These are phyloP conservation scores for Hericium rajendrae DNA, from an alignment of 768 basidiomycete genomes.

Conservation along the genomic window DNA sequence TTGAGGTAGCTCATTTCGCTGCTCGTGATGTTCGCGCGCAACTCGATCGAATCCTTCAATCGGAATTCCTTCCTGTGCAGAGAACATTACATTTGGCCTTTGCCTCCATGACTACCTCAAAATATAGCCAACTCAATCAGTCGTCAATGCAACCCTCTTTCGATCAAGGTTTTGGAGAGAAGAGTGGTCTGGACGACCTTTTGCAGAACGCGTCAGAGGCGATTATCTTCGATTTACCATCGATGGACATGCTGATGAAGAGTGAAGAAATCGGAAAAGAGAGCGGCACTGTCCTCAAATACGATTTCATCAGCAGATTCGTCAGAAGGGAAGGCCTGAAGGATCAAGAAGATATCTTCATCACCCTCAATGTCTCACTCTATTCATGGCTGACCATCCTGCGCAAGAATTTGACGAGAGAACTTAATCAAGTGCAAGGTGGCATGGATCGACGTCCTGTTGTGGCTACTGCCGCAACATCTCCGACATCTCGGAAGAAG, in stretches of 20 bases:
- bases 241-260: slow-evolving; percentile 75
- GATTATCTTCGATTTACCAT: slow-evolving; percentile 70
- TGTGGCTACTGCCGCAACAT: background rate
- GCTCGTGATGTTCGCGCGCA: slow-evolving; percentile 61
- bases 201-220: slow-evolving; percentile 57
- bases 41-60: slow-evolving; percentile 51
- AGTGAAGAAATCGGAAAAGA: slow-evolving; percentile 50
- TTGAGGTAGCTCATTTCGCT: slow-evolving; percentile 68
- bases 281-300: slow-evolving; percentile 34
- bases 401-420: slow-evolving; percentile 64
- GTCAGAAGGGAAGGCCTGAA: slow-evolving; percentile 36
- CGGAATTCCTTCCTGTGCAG: slow-evolving; percentile 37
- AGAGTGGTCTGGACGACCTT: slow-evolving; percentile 51
- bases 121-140: slow-evolving; percentile 54
- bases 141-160: slow-evolving; percentile 25
- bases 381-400: slow-evolving; percentile 77
- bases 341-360: slow-evolving; percentile 70
- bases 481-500: slow-evolving; percentile 5
- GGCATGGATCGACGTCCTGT: slow-evolving; percentile 41
- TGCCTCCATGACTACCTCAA: slow-evolving; percentile 67
- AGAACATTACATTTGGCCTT: slow-evolving; percentile 68
- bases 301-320: slow-evolving; percentile 69
- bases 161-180: slow-evolving; percentile 31
- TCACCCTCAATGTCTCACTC: slow-evolving; percentile 73
- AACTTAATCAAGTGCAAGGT: slow-evolving; percentile 66